Conservation (phyloP, 2,329 filamentous ascomycete species). For the Endoconidiophora polonica region DNA sequence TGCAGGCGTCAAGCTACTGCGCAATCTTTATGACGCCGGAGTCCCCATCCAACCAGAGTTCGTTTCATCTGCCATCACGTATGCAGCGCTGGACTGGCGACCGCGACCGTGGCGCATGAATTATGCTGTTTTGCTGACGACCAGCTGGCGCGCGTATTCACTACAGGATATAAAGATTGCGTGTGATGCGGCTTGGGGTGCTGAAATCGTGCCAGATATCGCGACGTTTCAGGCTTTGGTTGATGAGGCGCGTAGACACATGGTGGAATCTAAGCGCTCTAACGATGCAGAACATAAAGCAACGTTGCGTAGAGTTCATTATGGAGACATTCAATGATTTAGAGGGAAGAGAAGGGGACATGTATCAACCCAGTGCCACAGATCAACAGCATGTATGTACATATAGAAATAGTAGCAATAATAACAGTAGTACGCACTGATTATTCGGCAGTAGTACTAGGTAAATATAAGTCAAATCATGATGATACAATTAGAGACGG, state of each 20-base stretch:
- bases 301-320: not conserved
- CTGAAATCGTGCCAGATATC: conserved; percentile 6
- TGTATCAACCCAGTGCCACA: not conserved
- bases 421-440: no score
- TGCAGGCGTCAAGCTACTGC: conserved; percentile 7
- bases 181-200: conserved; percentile 12
- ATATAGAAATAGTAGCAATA: not conserved
- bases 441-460: no score
- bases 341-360: not conserved
- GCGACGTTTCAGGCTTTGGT: not conserved
- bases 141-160: conserved; percentile 2
- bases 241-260: conserved; percentile 3
- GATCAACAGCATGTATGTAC: not conserved
- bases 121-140: conserved; percentile 4
- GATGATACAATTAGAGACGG: not conserved
- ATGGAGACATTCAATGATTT: no score
- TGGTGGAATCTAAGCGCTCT: conserved; percentile 3
- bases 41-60: conserved; percentile 2
- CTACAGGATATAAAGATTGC: conserved; percentile 8
- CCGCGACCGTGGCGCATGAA: conserved; percentile 10
- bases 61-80: conserved; percentile 7
- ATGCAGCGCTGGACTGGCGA: conserved; percentile 10
- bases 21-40: conserved; percentile 3
- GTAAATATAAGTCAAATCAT: not conserved
- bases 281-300: not conserved